These are phyloP conservation scores for Clitocybe nebularis DNA, from an alignment of 1,284 basidiomycete species.

Conservation along the genomic window DNA sequence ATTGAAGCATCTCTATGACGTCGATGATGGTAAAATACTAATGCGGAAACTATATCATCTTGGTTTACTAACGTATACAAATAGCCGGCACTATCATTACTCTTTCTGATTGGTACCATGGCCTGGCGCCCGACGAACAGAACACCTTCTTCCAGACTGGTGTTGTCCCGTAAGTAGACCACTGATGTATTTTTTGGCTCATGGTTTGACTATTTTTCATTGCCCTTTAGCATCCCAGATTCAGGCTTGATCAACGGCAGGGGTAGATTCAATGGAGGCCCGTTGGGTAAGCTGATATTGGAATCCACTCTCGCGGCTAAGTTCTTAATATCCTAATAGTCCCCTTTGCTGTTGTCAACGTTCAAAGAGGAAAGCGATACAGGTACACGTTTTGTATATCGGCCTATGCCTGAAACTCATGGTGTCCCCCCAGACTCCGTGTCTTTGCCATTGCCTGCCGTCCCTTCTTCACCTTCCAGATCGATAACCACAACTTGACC, in stretches of 20 bases:
- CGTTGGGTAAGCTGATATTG: conserved; percentile 14
- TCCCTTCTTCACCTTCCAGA: conserved; percentile 37
- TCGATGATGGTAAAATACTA: conserved; percentile 47
- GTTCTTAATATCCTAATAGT: conserved; percentile 12
- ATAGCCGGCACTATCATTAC: conserved; percentile 22
- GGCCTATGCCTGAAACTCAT: too few relatives aligned
- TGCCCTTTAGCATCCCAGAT: conserved; percentile 21
- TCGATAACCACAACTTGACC: conserved; percentile 42
- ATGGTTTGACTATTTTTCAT: background rate
- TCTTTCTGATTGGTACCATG: conserved; percentile 25
- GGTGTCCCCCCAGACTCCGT: too few relatives aligned
- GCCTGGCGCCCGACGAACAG: conserved; percentile 16
- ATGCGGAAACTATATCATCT: too few relatives aligned
- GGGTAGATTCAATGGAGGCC: conserved; percentile 30
- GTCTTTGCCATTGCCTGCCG: conserved; percentile 50
- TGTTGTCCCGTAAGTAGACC: conserved; percentile 26
- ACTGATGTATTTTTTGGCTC: background rate
- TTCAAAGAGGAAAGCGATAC: conserved; percentile 32
- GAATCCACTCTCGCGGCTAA: background rate
- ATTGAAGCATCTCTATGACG: conserved; percentile 33
- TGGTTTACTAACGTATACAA: conserved; percentile 9
- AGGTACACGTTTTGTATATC: too few relatives aligned
- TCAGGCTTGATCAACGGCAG: conserved; percentile 38
- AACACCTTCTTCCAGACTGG: conserved; percentile 18
- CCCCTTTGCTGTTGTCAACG: conserved; percentile 32